Conservation (phyloP, 345 rosid species). For the Eucalyptus curtisii region DNA sequence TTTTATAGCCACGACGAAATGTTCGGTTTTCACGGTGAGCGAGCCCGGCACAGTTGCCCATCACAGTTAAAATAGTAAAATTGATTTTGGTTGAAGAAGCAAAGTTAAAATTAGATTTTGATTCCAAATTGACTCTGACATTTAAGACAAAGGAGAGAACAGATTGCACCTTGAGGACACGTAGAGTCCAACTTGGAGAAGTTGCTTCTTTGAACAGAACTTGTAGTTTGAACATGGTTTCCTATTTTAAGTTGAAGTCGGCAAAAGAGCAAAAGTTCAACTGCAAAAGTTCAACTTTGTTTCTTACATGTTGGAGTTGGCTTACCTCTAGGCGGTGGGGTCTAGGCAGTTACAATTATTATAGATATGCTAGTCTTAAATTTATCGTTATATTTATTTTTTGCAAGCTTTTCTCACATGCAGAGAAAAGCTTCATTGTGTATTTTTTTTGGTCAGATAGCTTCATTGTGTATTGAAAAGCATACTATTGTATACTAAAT, state of each 20-base stretch:
- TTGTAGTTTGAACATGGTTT: not conserved
- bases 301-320: not conserved
- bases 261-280: not conserved
- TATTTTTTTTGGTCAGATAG: too few species aligned
- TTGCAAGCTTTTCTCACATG: not conserved
- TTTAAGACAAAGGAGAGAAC: not conserved
- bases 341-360: not conserved
- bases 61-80: not conserved
- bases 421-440: not conserved
- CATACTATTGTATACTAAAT: not conserved
- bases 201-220: not conserved
- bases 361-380: not conserved
- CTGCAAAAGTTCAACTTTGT: not conserved
- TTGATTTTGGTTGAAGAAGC: not conserved
- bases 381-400: too few species aligned
- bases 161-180: not conserved
- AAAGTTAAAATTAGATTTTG: not conserved
- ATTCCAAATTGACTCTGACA: not conserved
- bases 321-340: not conserved
- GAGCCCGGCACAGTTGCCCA: not conserved
- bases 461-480: too few species aligned
- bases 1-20: not conserved
- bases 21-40: not conserved
- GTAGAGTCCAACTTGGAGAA: not conserved
- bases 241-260: not conserved